Conservation (phyloP, 805 yeast species). For the Tetrapisispora iriomotensis region DNA sequence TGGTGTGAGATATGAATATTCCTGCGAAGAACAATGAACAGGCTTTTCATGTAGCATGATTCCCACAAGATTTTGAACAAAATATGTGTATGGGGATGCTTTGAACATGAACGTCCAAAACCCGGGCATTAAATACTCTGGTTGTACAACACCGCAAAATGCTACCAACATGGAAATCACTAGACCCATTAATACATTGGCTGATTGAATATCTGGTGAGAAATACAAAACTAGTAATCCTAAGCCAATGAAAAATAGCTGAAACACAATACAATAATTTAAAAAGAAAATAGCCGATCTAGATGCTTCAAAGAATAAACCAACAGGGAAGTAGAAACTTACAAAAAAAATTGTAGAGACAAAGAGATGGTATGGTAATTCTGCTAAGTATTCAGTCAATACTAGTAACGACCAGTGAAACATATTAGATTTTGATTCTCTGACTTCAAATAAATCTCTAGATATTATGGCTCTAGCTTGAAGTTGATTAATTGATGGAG, state of each 20-base stretch:
- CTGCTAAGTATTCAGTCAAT: slow-evolving; percentile 28
- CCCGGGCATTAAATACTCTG: slow-evolving; percentile 30
- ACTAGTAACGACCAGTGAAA: slow-evolving; percentile 34
- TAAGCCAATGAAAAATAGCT: slow-evolving; percentile 34
- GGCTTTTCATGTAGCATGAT: slow-evolving; percentile 38
- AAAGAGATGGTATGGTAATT: slow-evolving; percentile 29
- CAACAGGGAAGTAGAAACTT: slow-evolving; percentile 34
- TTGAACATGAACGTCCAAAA: slow-evolving; percentile 37
- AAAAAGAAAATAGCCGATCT: slow-evolving; percentile 37
- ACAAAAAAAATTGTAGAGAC: slow-evolving; percentile 27
- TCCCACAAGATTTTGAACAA: slow-evolving; percentile 37
- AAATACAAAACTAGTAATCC: slow-evolving; percentile 28
- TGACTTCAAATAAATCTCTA: slow-evolving; percentile 33
- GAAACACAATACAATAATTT: slow-evolving; percentile 36
- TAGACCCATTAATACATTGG: slow-evolving; percentile 19
- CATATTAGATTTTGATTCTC: slow-evolving; percentile 34
- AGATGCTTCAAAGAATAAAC: slow-evolving; percentile 23
- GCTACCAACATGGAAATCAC: slow-evolving; percentile 25
- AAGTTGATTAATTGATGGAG: slow-evolving; percentile 34
- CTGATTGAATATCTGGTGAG: slow-evolving; percentile 22
- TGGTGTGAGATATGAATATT: slow-evolving; percentile 14
- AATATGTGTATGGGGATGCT: slow-evolving; percentile 35
- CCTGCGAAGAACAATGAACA: slow-evolving; percentile 34
- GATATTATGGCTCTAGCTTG: slow-evolving; percentile 31
- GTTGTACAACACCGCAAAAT: slow-evolving; percentile 34